Evolutionary conservation across 805 yeast species (phyloP).

Genomic region (Yarrowia osloensis): DNA sequence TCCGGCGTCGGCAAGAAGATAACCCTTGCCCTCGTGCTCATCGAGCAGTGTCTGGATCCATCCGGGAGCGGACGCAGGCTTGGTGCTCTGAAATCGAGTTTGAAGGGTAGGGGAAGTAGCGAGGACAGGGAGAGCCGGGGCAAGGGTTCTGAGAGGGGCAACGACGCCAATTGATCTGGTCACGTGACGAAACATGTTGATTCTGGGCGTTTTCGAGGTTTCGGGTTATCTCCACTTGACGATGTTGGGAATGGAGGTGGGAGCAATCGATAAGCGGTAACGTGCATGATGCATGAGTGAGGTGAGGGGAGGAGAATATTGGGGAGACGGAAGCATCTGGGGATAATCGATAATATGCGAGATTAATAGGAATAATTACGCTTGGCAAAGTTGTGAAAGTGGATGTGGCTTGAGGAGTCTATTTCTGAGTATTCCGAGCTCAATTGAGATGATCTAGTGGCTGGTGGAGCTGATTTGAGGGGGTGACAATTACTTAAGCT

Average conservation of each 20-base stretch:
- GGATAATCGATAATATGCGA: no score
- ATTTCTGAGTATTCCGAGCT: no score
- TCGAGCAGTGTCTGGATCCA: constrained; percentile 17
- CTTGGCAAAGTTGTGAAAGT: no score
- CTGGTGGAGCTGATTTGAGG: no score
- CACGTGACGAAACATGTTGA: constrained; percentile 8
- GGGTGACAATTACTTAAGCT: no score
- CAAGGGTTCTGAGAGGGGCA: not conserved
- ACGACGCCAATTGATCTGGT: not conserved
- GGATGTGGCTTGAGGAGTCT: no score
- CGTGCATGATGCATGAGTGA: not conserved
- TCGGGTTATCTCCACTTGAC: not conserved
- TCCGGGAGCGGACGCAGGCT: not conserved
- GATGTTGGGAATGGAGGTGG: not conserved
- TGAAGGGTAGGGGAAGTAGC: not conserved
- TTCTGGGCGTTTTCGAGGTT: not conserved
- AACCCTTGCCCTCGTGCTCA: constrained; percentile 20
- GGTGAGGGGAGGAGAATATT: not conserved
- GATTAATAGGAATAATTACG: no score
- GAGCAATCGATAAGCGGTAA: constrained; percentile 2
- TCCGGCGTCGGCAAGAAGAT: constrained; percentile 18
- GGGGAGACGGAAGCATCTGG: no score
- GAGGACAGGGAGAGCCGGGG: not conserved
- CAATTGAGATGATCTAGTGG: no score
- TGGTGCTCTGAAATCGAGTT: not conserved